A percentile compares a stretch with the other conserved stretches of the same genome.
These are phyloP conservation scores for Myxozyma sirexii DNA, from an alignment of 805 yeast genomes.

Conservation along the genomic window DNA sequence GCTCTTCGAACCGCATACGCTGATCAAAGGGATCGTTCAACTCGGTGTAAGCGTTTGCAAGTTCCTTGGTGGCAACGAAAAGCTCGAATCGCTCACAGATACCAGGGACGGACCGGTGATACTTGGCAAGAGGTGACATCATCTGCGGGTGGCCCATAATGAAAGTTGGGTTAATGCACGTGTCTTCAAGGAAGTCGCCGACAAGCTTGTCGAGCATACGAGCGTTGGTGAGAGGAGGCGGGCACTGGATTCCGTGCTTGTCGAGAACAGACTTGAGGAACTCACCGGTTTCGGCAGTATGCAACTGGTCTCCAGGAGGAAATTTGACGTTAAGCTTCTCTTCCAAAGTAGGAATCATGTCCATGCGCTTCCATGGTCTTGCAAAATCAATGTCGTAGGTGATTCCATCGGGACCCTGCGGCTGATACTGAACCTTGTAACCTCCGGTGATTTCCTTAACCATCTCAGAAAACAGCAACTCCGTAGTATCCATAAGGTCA, in stretches of 20 bases:
- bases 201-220: constrained; percentile 98
- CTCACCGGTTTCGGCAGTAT: constrained; percentile 88
- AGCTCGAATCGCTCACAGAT: constrained; percentile 98
- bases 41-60: constrained; percentile 97
- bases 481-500: constrained; percentile 85
- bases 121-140: constrained; percentile 99
- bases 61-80: constrained; percentile 97
- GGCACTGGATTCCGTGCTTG: constrained; percentile 82
- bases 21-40: constrained; percentile 99
- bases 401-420: constrained; percentile 83
- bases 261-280: constrained; percentile 80
- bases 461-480: constrained; percentile 82
- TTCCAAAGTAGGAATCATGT: constrained; percentile 96
- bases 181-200: constrained; percentile 88
- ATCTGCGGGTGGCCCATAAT: constrained; percentile 98
- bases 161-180: constrained; percentile 94
- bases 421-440: constrained; percentile 85
- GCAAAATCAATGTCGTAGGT: constrained; percentile 80
- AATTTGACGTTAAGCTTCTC: constrained; percentile 80
- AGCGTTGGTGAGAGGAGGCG: constrained; percentile 93
- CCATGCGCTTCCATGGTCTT: constrained; percentile 98
- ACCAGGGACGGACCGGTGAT: constrained; percentile 89
- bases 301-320: constrained; percentile 95
- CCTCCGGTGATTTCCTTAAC: constrained; percentile 92
- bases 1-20: constrained; percentile 96